Evolutionary conservation across 2,329 filamentous ascomycete species (phyloP), one percentile per base, ranked within the genome.

Genomic region (Paraconiothyrium sp.): DNA sequence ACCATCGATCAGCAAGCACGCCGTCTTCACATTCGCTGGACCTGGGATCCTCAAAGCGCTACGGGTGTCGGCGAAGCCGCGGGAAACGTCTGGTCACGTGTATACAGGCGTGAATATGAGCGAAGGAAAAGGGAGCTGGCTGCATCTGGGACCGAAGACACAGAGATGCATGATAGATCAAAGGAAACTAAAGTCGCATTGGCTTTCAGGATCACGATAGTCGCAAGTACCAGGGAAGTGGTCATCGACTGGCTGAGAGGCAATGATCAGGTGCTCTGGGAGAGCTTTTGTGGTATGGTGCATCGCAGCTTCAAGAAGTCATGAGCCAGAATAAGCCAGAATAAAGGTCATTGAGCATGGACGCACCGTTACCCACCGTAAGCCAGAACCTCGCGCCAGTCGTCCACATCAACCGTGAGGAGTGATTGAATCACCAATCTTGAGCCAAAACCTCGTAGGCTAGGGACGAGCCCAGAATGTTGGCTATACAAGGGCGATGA

Each of bases 231-330:
- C 72, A 76, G 41, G 4, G 73, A 78, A 16, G 76, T 82, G 3
- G 76, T 80, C 20, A 80, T 89, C 0, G 84, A 91, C 35, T 96
- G 92, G 94, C 73, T 92, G 0, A 89, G 92, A 69, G 94, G 95
- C 0, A 82, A 84, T 6, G 91, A 97, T 67, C 82, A 86, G 20
- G 84, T 89, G 0, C 73, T 95, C 0, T 97, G 94, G 77, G 92
- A 96, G 79, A 97, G 94, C 74, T 93, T 99, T 65, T 90, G 89
- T 62, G 93, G 92, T 0, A 93, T 94, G 55, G 47, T 74, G 35
- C 39, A 58, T 43, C 51, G 56, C 22, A 57, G 61, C n/a, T 70
- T 71, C 34, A 72, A 69, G 50, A 72, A 70, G 54, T 49, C 51
- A 7, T 57, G 37, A 30, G 10, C 11, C 14, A 13, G 20, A 24